Evolutionary conservation across 2,329 filamentous ascomycete species (phyloP), one percentile per base, ranked within the genome.

Genomic region (Microcyclospora tardicrescens): DNA sequence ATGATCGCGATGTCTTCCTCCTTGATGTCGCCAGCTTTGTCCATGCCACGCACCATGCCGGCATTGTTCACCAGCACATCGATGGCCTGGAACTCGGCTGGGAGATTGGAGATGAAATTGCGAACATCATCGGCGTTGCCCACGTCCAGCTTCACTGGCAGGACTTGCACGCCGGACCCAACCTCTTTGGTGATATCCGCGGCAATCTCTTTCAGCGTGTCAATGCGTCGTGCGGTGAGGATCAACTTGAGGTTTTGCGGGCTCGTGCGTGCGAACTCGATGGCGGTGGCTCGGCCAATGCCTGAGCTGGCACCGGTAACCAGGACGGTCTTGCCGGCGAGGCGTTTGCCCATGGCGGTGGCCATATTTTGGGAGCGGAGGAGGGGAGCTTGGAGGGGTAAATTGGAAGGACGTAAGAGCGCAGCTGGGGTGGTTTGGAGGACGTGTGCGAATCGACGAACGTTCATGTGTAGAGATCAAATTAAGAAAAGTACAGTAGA

Each of bases 21-120:
- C 12, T 70, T 72, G 57, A 98, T 95, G 31, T 84, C 74, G 13
- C 87, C 87, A 1, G 86, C 85, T 57, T 81, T 77, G 36, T 84
- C 89, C 10, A 94, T 75, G 47, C 86, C 87, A 62, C 83, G 89
- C 44, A 94, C 89, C 14, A 95, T 73, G 32, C 89, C 89, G 14
- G 89, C 89, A 69, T 96, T 96, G 66, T 98, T 98, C 16, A 98
- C 84, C 43, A 98, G 65, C 2, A 96, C 73, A 59, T 96, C 76
- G 47, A 96, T 81, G 16, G 85, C 77, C 59, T 73, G 77, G 66
- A 84, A 96, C 57, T 86, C 87, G 44, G 77, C 75, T 0, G 89
- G 87, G 52, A 96, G 63, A 31, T 68, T 72, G 1, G 63, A 65
- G 10, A 95, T 78, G 55, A 96, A 89, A 31, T 63, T 65, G 37